Evolutionary conservation across 805 yeast genomes (phyloP), one percentile per base, ranked within the genome.

Genomic region (Saccharomycopsis babjevae): DNA sequence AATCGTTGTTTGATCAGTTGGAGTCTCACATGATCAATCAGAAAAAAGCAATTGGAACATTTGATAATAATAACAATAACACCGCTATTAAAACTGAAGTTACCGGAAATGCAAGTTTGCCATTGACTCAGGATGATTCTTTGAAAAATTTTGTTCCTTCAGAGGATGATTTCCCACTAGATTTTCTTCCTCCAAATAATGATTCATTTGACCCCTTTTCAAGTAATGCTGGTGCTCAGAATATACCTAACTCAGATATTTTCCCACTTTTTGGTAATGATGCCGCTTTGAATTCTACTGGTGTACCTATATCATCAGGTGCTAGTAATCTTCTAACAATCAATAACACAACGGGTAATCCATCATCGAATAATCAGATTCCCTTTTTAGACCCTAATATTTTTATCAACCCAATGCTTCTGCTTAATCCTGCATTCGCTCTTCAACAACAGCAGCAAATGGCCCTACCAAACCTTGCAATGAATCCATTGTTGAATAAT

Each of bases 111-210:
- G 5, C 28, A 15, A 46, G 22, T n/a, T 54, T 62, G 22, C 46
- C 34, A 52, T 39, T 56, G 50, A 46, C 62, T 8, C 64, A 60
- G 15, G 42, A 52, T 22, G 59, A 67, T 30, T 66, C 67, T 38
- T 63, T 65, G 10, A 57, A 50, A 22, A 57, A 61, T 18, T 56
- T 50, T 15, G 57, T 22, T 20, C 76, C 73, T 30, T 76, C 77
- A 36, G 85, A 82, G 57, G 86, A 84, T 63, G 91, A 85, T 67
- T 86, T 86, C 72, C 91, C 92, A 3, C 71, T 86, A 60, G 91
- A 86, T 66, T 85, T 84, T 68, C 79, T 86, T 67, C 83, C 83
- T 3, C 76, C 73, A 32, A 70, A 73, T 52, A 69, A 68, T 30
- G 61, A 64, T 40, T 57, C 61, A 36, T 55, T 61, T 25, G 62